Evolutionary conservation across 257 asterid species (phyloP).

Genomic region (Solanum tarijense): DNA sequence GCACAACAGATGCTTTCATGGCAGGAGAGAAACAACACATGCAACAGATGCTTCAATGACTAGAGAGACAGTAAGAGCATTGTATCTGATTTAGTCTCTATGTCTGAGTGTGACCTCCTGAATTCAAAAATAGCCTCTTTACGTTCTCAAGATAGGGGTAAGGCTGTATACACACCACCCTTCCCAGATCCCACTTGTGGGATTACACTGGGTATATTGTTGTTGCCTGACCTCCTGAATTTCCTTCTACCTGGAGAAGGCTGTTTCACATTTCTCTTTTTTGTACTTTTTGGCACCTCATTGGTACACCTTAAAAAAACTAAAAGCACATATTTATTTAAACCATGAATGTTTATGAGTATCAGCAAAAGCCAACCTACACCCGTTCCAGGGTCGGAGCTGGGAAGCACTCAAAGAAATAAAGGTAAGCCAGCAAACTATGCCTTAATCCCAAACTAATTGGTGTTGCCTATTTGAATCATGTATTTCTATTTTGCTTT

Average conservation of each 20-base stretch:
- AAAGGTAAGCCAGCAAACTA: neutral
- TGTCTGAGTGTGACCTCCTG: neutral
- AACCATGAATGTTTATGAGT: neutral
- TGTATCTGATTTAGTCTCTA: neutral
- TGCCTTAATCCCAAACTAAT: neutral
- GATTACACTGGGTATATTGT: neutral
- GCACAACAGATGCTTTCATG: neutral
- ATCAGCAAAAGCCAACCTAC: neutral
- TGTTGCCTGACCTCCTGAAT: neutral
- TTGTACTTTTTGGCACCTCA: neutral
- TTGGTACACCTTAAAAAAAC: neutral
- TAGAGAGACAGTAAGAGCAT: neutral
- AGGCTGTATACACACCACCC: neutral
- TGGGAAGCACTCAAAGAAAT: neutral
- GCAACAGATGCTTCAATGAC: neutral
- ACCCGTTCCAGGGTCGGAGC: neutral
- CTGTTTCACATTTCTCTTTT: neutral
- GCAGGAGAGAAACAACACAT: neutral
- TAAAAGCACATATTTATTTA: neutral
- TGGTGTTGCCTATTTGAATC: neutral
- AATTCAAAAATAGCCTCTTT: neutral
- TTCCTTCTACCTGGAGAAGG: neutral
- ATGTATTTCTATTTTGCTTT: neutral
- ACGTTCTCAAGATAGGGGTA: neutral
- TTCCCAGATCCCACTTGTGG: neutral